Evolutionary conservation across 1,284 basidiomycete genomes (phyloP), one percentile per base, ranked within the genome.

Genomic region (Leccinum fallax): DNA sequence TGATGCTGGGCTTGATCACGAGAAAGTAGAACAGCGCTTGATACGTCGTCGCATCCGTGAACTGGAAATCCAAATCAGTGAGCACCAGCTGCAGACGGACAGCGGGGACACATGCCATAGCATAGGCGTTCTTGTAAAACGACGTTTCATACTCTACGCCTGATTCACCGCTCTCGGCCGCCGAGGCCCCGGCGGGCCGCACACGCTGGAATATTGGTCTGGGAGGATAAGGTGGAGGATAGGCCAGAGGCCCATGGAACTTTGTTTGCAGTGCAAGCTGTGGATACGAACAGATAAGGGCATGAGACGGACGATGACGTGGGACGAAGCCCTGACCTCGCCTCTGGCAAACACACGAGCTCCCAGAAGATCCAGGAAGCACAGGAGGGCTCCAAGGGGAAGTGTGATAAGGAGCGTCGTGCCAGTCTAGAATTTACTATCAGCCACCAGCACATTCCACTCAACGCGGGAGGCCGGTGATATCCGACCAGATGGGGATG

Each of bases 1-100:
- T 91, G 71, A 93, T 89, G 43, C 84, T 81, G 2, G 91, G 89
- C 74, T 93, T 93, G 79, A 93, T 86, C 60, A 93, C 88, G 61
- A 93, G 81, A 76, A 93, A 93, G 74, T 93, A 93, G 78, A 93
- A 92, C 5, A 93, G 80, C 0, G 91, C 86, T 76, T 89, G 89
- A 72, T 91, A 92, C 26, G 89, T 89, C 13, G 88, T 90, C 48
- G 88, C 77, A 68, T 92, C 90, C 52, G 87, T 86, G 72, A 92
- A 92, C 89, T 92, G 40, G 55, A 24, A 15, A 13, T n/a, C 9
- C 30, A 46, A 15, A 3, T 16, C n/a, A 51, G 46, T 74, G 21
- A 68, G 60, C n/a, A 58, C 48, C 26, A 24, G 43, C n/a, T 1
- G 30, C 15, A 40, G 48, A 61, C 38, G 40, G 24, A 54, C 15